Conservation (phyloP, 1,284 basidiomycete species). For the Tilletia walkeri region DNA sequence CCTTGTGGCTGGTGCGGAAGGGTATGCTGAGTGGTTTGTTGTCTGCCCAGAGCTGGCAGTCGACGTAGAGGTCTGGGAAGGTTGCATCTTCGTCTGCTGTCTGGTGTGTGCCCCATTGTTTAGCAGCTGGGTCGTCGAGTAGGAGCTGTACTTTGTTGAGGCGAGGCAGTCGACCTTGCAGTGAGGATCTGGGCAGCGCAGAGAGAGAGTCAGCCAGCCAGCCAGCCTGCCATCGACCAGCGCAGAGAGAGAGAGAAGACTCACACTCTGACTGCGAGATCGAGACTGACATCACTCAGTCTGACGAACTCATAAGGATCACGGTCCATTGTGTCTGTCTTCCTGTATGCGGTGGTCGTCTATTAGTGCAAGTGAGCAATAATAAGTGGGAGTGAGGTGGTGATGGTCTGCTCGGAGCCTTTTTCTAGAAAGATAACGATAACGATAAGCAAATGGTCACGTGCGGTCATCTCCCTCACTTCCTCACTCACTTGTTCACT, state of each 20-base stretch:
- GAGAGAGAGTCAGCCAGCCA: not conserved
- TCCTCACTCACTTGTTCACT: not conserved
- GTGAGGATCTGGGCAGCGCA: conserved; percentile 23
- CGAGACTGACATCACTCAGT: conserved; percentile 39
- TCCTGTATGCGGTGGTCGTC: not conserved
- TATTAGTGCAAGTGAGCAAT: not conserved
- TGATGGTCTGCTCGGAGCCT: conserved; percentile 6
- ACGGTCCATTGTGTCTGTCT: conserved; percentile 32
- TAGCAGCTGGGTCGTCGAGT: conserved; percentile 30
- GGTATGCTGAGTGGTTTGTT: conserved; percentile 88
- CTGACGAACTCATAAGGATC: conserved; percentile 51
- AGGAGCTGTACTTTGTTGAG: conserved; percentile 28
- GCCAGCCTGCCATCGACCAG: not conserved
- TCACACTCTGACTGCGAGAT: conserved; percentile 38
- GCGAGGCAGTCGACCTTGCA: conserved; percentile 40
- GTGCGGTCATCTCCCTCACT: too few species aligned
- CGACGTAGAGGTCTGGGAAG: conserved; percentile 86
- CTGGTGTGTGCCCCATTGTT: conserved; percentile 36
- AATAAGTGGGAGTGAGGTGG: not conserved
- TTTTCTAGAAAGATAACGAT: not conserved
- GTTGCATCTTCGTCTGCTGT: conserved; percentile 46
- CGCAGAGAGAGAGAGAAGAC: not conserved
- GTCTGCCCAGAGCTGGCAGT: conserved; percentile 83
- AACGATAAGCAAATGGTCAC: not conserved
- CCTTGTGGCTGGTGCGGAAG: conserved; percentile 85